These are phyloP conservation scores for Pseudocercospora pini-densiflorae DNA, from an alignment of 2,329 filamentous ascomycete genomes.

Conservation along the genomic window DNA sequence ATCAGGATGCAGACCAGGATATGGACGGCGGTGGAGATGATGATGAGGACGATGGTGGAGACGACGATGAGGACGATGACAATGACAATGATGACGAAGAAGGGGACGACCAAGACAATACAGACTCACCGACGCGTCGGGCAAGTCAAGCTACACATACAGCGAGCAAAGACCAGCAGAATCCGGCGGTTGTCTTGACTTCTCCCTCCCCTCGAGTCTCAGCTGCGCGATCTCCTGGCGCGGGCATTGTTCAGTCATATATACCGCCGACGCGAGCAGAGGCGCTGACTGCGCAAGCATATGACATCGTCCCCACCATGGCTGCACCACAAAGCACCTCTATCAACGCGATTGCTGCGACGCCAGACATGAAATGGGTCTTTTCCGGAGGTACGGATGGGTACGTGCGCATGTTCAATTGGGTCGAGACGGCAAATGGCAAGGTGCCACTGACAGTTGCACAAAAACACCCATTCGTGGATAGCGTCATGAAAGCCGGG, in stretches of 20 bases:
- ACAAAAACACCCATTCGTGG: conserved; percentile 94
- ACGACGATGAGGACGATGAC: conserved; percentile 45
- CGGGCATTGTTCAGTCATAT: conserved; percentile 33
- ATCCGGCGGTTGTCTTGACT: conserved; percentile 54
- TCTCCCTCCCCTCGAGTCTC: conserved; percentile 51
- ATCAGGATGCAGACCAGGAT: conserved; percentile 44
- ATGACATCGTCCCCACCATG: conserved; percentile 97
- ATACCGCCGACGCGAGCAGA: conserved; percentile 67
- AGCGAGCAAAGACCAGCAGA: conserved; percentile 30
- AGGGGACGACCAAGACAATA: conserved; percentile 49
- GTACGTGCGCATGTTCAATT: conserved; percentile 97
- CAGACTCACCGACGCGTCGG: conserved; percentile 50
- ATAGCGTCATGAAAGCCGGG: conserved; percentile 94
- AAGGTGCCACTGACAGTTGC: conserved; percentile 93
- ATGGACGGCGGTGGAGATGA: conserved; percentile 44
- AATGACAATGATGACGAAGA: conserved; percentile 41
- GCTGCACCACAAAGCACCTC: conserved; percentile 95
- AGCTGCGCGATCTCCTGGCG: conserved; percentile 36
- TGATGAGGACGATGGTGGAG: conserved; percentile 46
- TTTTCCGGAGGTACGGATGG: conserved; percentile 94
- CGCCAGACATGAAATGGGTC: conserved; percentile 92
- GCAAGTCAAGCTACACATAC: conserved; percentile 31
- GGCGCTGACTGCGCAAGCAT: conserved; percentile 76
- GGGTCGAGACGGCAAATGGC: conserved; percentile 90
- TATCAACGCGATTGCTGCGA: conserved; percentile 89